Percentiles rank a stretch among this genome's conserved stretches.
Conservation (phyloP, 805 yeast species). For the Kregervanrija delftensis region DNA sequence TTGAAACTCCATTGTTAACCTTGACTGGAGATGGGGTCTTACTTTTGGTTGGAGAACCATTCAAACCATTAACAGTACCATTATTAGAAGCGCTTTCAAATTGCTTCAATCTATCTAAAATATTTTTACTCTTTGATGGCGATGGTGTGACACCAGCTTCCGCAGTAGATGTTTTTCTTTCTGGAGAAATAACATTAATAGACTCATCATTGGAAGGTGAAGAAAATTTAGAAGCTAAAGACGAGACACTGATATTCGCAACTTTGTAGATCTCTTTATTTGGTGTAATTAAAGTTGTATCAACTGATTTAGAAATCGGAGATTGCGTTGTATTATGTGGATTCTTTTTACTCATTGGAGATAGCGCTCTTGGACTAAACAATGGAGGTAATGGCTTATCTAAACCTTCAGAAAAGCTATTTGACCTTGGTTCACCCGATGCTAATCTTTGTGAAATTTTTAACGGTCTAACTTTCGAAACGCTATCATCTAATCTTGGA, state of each 20-base stretch:
- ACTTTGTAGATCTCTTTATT: constrained; percentile 6
- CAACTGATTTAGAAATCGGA: not conserved
- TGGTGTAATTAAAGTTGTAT: not conserved
- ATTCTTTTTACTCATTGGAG: constrained; percentile 8
- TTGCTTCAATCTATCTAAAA: constrained; percentile 22
- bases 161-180: constrained; percentile 8
- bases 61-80: constrained; percentile 9
- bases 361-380: constrained; percentile 13
- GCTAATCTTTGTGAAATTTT: constrained; percentile 54
- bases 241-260: constrained; percentile 18
- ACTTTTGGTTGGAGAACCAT: constrained; percentile 5
- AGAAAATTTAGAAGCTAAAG: constrained; percentile 26
- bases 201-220: constrained; percentile 8
- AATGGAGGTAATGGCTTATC: too few relatives aligned
- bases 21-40: constrained; percentile 14
- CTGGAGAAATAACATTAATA: constrained; percentile 14
- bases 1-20: constrained; percentile 9
- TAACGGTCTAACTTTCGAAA: constrained; percentile 58
- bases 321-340: too few relatives aligned
- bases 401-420: too few relatives aligned
- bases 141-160: constrained; percentile 14
- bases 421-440: constrained; percentile 8
- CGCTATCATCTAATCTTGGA: constrained; percentile 10
- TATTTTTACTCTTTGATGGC: constrained; percentile 13
- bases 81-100: constrained; percentile 9